A percentile compares a stretch with the other conserved stretches of the same genome.
Conservation (phyloP, 805 yeast genomes). For the Wickerhamiella vanderwaltii region DNA sequence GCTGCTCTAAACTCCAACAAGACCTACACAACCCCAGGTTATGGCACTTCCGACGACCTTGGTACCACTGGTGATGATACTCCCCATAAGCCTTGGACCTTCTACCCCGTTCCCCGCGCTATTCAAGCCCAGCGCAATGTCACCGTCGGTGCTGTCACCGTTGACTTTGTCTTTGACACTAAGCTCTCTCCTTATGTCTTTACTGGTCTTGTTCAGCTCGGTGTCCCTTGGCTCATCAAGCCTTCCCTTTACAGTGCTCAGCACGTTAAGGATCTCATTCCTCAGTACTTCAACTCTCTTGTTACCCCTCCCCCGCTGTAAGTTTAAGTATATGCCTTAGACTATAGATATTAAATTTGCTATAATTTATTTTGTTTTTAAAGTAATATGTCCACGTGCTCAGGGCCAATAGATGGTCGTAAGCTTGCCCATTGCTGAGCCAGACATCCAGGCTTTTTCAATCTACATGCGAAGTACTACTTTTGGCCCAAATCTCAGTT, state of each 20-base stretch:
- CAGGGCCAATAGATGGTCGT: too few species aligned
- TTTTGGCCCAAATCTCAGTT: too few species aligned
- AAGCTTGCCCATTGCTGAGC: too few species aligned
- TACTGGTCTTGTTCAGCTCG: constrained; percentile 32
- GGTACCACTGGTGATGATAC: constrained; percentile 83
- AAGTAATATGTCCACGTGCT: too few species aligned
- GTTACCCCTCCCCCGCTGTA: not conserved
- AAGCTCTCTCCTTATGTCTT: constrained; percentile 49
- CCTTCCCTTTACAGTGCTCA: constrained; percentile 23
- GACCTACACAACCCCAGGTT: constrained; percentile 44
- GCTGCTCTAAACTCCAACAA: constrained; percentile 13
- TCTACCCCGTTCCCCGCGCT: constrained; percentile 66
- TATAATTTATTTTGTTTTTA: too few species aligned
- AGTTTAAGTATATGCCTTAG: too few species aligned
- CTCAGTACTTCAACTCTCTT: constrained; percentile 19
- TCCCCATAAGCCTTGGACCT: constrained; percentile 44
- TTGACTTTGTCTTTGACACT: constrained; percentile 69
- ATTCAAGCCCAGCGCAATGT: constrained; percentile 38
- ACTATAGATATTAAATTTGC: too few species aligned
- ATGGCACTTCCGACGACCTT: constrained; percentile 69
- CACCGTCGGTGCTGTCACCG: constrained; percentile 25
- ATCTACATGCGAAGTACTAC: too few species aligned
- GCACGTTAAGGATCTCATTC: constrained; percentile 24
- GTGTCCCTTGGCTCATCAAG: constrained; percentile 16
- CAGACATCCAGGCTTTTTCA: too few species aligned